Evolutionary conservation across 805 yeast genomes (phyloP).

Genomic region (Metschnikowia cubensis): DNA sequence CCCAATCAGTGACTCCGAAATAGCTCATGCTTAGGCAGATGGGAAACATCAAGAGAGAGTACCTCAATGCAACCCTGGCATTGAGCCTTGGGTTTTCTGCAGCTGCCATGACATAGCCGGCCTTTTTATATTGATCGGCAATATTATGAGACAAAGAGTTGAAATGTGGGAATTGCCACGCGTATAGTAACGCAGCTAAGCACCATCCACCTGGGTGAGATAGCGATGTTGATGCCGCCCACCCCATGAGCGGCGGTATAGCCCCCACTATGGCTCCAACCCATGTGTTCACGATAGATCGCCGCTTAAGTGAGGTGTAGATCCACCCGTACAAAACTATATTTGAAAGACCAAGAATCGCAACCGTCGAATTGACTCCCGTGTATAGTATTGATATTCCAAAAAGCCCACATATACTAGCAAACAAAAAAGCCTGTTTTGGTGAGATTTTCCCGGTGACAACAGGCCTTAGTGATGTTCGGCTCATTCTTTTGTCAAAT

Average conservation of each 20-base stretch:
- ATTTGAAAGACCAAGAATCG: constrained; percentile 73
- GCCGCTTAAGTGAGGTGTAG: constrained; percentile 86
- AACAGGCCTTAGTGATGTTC: constrained; percentile 87
- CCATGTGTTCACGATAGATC: constrained; percentile 89
- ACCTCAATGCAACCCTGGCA: constrained; percentile 89
- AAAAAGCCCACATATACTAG: constrained; percentile 63
- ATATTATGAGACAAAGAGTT: constrained; percentile 87
- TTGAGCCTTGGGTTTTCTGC: constrained; percentile 87
- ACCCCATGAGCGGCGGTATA: constrained; percentile 97
- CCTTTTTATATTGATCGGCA: constrained; percentile 80
- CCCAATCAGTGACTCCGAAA: constrained; percentile 77
- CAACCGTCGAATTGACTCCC: constrained; percentile 87
- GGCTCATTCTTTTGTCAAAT: constrained; percentile 79
- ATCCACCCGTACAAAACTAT: constrained; percentile 83
- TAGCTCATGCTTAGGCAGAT: constrained; percentile 79
- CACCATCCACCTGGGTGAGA: constrained; percentile 93
- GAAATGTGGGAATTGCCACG: constrained; percentile 99
- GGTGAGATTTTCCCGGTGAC: constrained; percentile 79
- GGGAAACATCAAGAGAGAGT: constrained; percentile 91
- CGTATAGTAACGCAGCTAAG: constrained; percentile 80
- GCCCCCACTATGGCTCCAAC: constrained; percentile 99
- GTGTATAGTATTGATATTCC: constrained; percentile 66
- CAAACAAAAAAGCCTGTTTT: constrained; percentile 74
- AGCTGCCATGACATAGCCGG: constrained; percentile 98
- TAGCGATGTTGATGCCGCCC: constrained; percentile 83